Evolutionary conservation across 768 basidiomycete species (phyloP).

Genomic region (Suillus luteus): DNA sequence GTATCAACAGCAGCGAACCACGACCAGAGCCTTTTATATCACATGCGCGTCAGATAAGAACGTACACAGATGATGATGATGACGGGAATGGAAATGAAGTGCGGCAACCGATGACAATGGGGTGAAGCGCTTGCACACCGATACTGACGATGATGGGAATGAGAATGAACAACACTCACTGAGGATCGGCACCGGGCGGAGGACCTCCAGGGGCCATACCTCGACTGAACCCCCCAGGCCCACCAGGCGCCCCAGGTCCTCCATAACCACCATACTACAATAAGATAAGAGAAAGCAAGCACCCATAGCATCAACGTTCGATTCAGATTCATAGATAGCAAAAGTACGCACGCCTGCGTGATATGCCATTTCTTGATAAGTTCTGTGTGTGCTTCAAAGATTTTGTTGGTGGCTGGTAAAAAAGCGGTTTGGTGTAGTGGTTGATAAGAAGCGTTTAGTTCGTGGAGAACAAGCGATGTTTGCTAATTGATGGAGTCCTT

Average conservation of each 20-base stretch:
- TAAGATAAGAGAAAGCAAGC: neutral
- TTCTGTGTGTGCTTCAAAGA: neutral
- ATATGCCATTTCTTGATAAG: slow-evolving; percentile 9
- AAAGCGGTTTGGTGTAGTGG: neutral
- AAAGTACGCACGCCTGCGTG: slow-evolving; percentile 4
- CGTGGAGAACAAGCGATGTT: neutral
- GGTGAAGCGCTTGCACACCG: neutral
- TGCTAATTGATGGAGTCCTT: neutral
- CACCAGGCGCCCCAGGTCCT: slow-evolving; percentile 19
- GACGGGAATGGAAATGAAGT: neutral
- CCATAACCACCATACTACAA: slow-evolving; percentile 18
- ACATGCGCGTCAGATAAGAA: slow-evolving; percentile 1
- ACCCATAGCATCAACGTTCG: slow-evolving; percentile 1
- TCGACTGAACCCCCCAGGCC: slow-evolving; percentile 19
- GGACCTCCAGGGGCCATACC: slow-evolving; percentile 19
- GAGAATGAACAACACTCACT: slow-evolving; percentile 47
- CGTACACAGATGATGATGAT: neutral
- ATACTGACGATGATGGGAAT: neutral
- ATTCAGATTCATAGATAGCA: neutral
- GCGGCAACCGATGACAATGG: neutral
- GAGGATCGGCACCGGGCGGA: slow-evolving; percentile 67
- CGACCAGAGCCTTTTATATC: slow-evolving; percentile 57
- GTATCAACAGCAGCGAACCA: slow-evolving; percentile 74
- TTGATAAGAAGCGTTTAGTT: neutral
- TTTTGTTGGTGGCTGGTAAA: neutral